Evolutionary conservation across 345 rosid species (phyloP), one percentile per base, ranked within the genome.

Genomic region (Syzygium jambos): DNA sequence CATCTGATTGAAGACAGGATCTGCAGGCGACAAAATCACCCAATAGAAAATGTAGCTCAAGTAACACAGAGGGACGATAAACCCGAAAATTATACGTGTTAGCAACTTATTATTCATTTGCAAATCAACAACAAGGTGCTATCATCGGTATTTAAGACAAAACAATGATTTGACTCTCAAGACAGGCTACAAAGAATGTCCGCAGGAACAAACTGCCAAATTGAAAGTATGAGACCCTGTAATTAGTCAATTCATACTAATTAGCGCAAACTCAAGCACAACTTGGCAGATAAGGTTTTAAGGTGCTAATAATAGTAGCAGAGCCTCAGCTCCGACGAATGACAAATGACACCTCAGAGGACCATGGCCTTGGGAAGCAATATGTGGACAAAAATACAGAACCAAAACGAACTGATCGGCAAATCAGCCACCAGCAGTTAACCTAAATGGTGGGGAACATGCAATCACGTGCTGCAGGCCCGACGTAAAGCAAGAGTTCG

Each of bases 1-100:
- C 87, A 95, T 87, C 91, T 94, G 95, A 90, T 90, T 92, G 88
- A 91, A 93, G 21, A 93, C 54, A 87, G 94, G 90, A 91, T 93
- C 97, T 95, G 88, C 88, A 19, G 51, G 84, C 84, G 15, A 52
- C 84, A 68, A 85, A 52, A 65, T 84, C 23, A 84, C 86, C 57
- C 11, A 34, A 85, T 54, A 21, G 6, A 85, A 85, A 56, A 51
- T 52, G 86, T 16, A 84, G 27, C 38, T 34, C 61, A 41, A 34
- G 49, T 73, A 34, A 38, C 49, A 34, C 11, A 13, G 49, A 73
- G 38, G 80, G 46, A 73, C 49, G 5, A 73, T 19, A 38, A 38
- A 34, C 80, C 49, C 49, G 19, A 73, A 34, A 38, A 38, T 9
- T 73, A 73, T 27, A 73, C 5, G 80, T 4, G 80, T 38, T 73